Evolutionary conservation across 192 early-diverging fungal species (phyloP).

Genomic region (Coemansia sp.): DNA sequence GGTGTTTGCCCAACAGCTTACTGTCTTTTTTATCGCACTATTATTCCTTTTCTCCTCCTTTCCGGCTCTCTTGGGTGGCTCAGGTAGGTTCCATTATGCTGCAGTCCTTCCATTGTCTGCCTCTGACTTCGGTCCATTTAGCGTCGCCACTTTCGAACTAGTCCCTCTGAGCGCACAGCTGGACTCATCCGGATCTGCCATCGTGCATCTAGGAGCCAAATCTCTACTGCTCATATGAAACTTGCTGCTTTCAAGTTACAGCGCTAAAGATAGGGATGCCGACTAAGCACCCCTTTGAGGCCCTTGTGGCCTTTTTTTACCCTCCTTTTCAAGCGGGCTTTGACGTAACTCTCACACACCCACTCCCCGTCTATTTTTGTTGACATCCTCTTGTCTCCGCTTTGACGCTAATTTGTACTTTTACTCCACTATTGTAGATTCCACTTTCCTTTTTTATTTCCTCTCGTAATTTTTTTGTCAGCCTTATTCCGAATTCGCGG

Average conservation of each 20-base stretch:
- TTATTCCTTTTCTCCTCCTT: neutral
- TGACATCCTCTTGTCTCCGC: neutral
- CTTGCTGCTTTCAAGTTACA: slow-evolving; percentile 9
- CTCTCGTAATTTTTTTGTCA: neutral
- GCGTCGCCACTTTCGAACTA: neutral
- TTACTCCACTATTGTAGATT: slow-evolving; percentile 5
- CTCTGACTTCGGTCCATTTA: neutral
- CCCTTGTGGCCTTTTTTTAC: neutral
- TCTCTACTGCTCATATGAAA: neutral
- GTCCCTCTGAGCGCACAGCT: slow-evolving; percentile 4
- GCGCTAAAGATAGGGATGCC: neutral
- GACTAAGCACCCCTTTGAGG: neutral
- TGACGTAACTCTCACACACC: neutral
- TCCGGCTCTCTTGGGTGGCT: slow-evolving; percentile 1
- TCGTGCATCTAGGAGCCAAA: neutral
- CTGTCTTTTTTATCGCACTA: slow-evolving; percentile 1
- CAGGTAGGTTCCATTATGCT: slow-evolving; percentile 7
- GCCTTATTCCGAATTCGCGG: neutral
- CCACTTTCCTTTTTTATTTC: neutral
- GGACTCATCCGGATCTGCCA: neutral
- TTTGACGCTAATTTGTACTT: neutral
- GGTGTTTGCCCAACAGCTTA: neutral
- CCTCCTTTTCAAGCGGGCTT: neutral
- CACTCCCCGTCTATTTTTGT: neutral
- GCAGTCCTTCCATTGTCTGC: slow-evolving; percentile 1